Conservation (phyloP, 495 filamentous ascomycete genomes). For the Choiromyces venosus region DNA sequence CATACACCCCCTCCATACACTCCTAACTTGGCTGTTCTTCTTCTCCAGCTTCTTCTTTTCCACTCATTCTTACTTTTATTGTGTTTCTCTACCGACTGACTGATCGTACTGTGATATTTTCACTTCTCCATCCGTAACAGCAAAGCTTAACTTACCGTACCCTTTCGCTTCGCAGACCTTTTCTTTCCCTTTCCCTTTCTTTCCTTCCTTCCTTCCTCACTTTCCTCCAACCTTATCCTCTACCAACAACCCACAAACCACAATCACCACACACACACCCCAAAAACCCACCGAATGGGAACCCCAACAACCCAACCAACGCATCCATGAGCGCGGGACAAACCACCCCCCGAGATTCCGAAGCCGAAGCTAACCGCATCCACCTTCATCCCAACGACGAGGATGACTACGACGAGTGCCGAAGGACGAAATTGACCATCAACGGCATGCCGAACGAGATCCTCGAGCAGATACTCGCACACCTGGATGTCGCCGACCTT, state of each 20-base stretch:
- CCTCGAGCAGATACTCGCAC: slow-evolving; percentile 31
- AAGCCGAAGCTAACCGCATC: slow-evolving; percentile 7
- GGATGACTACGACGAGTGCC: slow-evolving; percentile 12
- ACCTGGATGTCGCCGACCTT: slow-evolving; percentile 22
- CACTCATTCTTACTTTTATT: too few species aligned
- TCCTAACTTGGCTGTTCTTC: not conserved
- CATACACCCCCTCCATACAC: not conserved
- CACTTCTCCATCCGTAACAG: not conserved
- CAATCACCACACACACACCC: not conserved
- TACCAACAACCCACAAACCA: not conserved
- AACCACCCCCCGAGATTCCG: slow-evolving; percentile 2
- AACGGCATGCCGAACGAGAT: slow-evolving; percentile 29
- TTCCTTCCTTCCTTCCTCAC: not conserved
- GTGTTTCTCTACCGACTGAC: too few species aligned
- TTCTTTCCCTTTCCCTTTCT: not conserved
- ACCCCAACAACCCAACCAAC: not conserved
- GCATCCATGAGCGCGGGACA: not conserved
- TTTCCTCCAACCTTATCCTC: not conserved
- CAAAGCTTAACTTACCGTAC: not conserved
- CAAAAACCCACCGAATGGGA: not conserved
- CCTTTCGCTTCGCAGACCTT: not conserved
- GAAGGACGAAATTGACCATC: slow-evolving; percentile 21
- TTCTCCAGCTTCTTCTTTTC: not conserved
- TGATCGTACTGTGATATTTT: not conserved
- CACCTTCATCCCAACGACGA: slow-evolving; percentile 4